Evolutionary conservation across 495 filamentous ascomycete genomes (phyloP), one percentile per base, ranked within the genome.

Genomic region (Elaphomyces granulatus): DNA sequence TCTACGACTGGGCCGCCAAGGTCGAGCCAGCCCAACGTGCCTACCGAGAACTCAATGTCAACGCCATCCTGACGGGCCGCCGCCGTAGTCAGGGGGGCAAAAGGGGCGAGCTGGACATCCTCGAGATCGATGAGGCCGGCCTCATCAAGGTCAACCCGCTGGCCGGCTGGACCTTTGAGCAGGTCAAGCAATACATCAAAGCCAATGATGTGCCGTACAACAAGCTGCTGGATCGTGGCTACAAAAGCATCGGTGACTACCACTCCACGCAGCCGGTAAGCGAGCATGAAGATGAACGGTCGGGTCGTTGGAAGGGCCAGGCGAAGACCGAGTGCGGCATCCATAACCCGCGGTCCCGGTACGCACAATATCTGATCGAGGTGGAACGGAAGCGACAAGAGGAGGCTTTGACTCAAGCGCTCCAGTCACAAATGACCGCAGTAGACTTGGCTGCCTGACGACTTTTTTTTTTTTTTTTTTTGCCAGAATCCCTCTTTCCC

Each of bases 111-210:
- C 73, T 98, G 34, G 77, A 81, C 47, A 78, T 98, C 56, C 72
- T 98, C 46, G 90, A 96, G 56, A 70, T 95, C 9, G 87, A 94
- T 53, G 87, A 94, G 40, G 79, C 81, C 35, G 87, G 87, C 32
- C 68, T 96, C 37, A 75, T 96, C 74, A 98, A 98, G 68, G 77
- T 98, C 71, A 98, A 98, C 66, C 92, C 90, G n/a, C 68, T 98
- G 32, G 87, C 86, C 48, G 92, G 92, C 68, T 98, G 90, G 90
- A 69, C 76, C 31, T 96, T 96, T 61, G 61, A 75, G 40, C 81
- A 95, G 55, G 90, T 98, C 34, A 75, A 84, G 60, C 70, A 71
- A 23, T 98, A 98, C 59, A 68, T 94, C 67, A 69, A 75, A 40
- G 77, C 80, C 45, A 72, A 94, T 64, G 54, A 90, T 41, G 83